Evolutionary conservation across 2,329 filamentous ascomycete species (phyloP), one percentile per base, ranked within the genome.

Genomic region (Pyrenophora tritici-repentis): DNA sequence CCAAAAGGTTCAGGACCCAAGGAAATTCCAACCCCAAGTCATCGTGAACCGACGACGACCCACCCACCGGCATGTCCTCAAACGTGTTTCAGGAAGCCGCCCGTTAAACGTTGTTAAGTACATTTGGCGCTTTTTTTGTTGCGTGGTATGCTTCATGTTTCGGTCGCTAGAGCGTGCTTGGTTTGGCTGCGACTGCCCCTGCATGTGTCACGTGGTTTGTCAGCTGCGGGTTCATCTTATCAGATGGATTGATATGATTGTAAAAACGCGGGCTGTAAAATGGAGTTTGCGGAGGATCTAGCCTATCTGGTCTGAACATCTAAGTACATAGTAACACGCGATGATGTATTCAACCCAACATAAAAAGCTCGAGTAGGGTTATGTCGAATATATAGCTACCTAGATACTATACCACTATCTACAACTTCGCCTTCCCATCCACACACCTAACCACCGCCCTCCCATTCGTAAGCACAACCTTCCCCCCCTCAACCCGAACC

Each of bases 381-480:
- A n/a, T n/a, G n/a, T n/a, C n/a, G n/a, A n/a, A n/a, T n/a, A n/a
- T n/a, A n/a, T n/a, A n/a, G n/a, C n/a, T n/a, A n/a, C n/a, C n/a
- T n/a, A n/a, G n/a, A n/a, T n/a, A n/a, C n/a, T n/a, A n/a, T n/a
- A n/a, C n/a, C n/a, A n/a, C n/a, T n/a, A 42, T 59, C 54, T 73
- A 75, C 64, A 75, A 51, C 58, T 74, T 75, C 14, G 68, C 66
- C 63, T 73, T 73, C 32, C 56, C 62, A 39, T 74, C 81, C 43
- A 81, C 81, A 51, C 84, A 78, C 81, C 83, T 90, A 67, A 97
- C 83, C 70, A 93, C 73, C 20, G 90, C 90, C 50, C 91, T 81
- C 4, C 92, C 92, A 73, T 97, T 96, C 76, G 86, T 94, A 74
- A 97, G 77, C 55, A 90, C 90, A 14, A 91, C 85, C 81, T 94